phyloP scores from a whole-genome alignment of 305 asterid genomes.

The Fraxinus xanthoxyloides region DNA sequence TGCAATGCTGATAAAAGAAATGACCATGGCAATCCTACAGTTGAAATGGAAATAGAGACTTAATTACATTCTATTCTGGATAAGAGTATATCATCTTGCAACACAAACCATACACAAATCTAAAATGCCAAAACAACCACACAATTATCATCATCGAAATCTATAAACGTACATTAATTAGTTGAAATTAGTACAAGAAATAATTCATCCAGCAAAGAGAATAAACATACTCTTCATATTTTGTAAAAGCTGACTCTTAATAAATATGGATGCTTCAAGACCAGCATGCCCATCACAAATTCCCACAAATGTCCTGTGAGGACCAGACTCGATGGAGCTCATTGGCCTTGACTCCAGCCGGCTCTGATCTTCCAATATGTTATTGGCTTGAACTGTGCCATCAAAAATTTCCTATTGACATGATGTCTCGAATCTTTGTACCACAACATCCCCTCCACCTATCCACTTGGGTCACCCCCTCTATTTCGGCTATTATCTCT shows the following conservation, averaged over 20 bases:
- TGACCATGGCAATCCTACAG: too few species aligned
- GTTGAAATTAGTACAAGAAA: not conserved
- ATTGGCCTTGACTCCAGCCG: constrained; percentile 65
- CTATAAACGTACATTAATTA: not conserved
- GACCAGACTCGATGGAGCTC: constrained; percentile 52
- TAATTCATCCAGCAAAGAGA: constrained; percentile 3
- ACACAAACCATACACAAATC: not conserved
- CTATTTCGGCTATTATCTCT: too few species aligned
- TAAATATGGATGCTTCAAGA: constrained; percentile 58
- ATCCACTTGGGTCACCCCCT: constrained; percentile 38
- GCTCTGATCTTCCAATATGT: constrained; percentile 57
- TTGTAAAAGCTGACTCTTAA: constrained; percentile 45
- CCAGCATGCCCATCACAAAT: constrained; percentile 76
- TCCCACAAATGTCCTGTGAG: constrained; percentile 67
- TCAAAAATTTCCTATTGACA: constrained; percentile 62
- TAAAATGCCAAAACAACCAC: not conserved
- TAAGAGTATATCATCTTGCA: not conserved
- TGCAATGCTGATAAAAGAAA: not conserved
- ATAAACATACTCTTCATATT: constrained; percentile 55
- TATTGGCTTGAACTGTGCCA: constrained; percentile 65
- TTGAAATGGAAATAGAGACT: not conserved
- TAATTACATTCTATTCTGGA: constrained; percentile 1
- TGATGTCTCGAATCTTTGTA: constrained; percentile 58
- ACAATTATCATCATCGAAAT: not conserved
- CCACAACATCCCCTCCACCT: constrained; percentile 63